Conservation (phyloP, 345 rosid genomes). For the Pistacia vera region DNA sequence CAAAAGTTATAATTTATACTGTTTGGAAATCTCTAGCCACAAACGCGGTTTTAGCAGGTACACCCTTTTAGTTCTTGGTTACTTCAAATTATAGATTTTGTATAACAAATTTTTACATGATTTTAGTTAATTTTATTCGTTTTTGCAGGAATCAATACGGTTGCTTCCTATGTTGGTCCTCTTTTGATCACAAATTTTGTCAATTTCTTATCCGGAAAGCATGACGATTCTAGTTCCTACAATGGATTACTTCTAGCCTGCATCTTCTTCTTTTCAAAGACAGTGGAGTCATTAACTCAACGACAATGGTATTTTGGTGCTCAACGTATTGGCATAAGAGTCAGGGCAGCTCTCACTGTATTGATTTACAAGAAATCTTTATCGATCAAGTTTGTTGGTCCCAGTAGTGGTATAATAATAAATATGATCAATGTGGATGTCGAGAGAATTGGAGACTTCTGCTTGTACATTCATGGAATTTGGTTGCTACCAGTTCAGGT, state of each 20-base stretch:
- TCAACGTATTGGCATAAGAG: slow-evolving; percentile 54
- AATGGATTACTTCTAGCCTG: slow-evolving; percentile 55
- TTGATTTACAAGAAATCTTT: slow-evolving; percentile 60
- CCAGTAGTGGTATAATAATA: slow-evolving; percentile 49
- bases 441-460: slow-evolving; percentile 72
- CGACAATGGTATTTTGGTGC: slow-evolving; percentile 77
- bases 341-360: slow-evolving; percentile 56
- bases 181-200: slow-evolving; percentile 68
- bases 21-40: slow-evolving; percentile 48
- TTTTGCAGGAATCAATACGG: slow-evolving; percentile 48
- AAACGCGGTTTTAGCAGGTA: slow-evolving; percentile 74
- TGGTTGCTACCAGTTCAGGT: slow-evolving; percentile 78
- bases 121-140: background rate
- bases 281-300: slow-evolving; percentile 60
- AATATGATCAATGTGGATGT: slow-evolving; percentile 68
- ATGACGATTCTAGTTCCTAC: slow-evolving; percentile 32
- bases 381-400: slow-evolving; percentile 41
- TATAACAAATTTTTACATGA: background rate
- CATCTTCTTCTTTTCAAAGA: slow-evolving; percentile 63
- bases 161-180: slow-evolving; percentile 66
- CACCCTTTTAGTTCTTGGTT: background rate
- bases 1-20: slow-evolving; percentile 36
- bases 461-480: slow-evolving; percentile 57
- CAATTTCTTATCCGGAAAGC: slow-evolving; percentile 44
- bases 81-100: background rate